phyloP scores from a whole-genome alignment of 2,329 filamentous ascomycete species.

The Periglandula ipomoeae region DNA sequence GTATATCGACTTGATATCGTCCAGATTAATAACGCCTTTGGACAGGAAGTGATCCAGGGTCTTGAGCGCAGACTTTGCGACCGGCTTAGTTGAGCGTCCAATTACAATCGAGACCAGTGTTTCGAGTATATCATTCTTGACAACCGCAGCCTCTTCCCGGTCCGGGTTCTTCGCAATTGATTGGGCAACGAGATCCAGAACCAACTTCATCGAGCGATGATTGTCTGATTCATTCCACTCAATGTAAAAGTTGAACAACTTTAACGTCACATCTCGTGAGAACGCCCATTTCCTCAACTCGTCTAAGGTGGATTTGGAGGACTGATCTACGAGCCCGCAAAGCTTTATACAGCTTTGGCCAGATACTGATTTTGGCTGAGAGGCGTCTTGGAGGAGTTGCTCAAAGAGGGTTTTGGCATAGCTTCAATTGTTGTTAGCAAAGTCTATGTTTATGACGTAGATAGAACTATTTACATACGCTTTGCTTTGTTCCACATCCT shows the following conservation, averaged over 20 bases:
- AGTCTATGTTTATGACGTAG: neutral
- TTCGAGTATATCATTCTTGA: conserved; percentile 38
- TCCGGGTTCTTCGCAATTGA: conserved; percentile 42
- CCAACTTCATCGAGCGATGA: conserved; percentile 53
- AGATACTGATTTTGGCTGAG: conserved; percentile 44
- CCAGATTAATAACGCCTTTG: conserved; percentile 46
- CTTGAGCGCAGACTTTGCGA: conserved; percentile 62
- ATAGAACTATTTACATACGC: conserved; percentile 22
- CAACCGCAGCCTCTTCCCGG: conserved; percentile 22
- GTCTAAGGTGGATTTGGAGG: conserved; percentile 38
- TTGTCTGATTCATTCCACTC: conserved; percentile 60
- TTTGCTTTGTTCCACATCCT: conserved; percentile 23
- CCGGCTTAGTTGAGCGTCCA: conserved; percentile 49
- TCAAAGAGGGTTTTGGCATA: conserved; percentile 35
- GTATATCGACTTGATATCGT: conserved; percentile 37
- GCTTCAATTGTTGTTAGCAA: conserved; percentile 11
- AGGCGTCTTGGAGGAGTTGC: conserved; percentile 37
- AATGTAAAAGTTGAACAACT: conserved; percentile 53
- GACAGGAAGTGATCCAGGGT: conserved; percentile 55
- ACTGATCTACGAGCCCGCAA: conserved; percentile 53
- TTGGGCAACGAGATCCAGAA: conserved; percentile 47
- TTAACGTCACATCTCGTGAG: conserved; percentile 34
- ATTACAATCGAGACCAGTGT: conserved; percentile 50
- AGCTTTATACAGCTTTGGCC: conserved; percentile 49
- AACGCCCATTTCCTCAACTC: conserved; percentile 41